These are phyloP conservation scores for Bassia scoparia DNA, from an alignment of 148 eudicot genomes.

Conservation along the genomic window DNA sequence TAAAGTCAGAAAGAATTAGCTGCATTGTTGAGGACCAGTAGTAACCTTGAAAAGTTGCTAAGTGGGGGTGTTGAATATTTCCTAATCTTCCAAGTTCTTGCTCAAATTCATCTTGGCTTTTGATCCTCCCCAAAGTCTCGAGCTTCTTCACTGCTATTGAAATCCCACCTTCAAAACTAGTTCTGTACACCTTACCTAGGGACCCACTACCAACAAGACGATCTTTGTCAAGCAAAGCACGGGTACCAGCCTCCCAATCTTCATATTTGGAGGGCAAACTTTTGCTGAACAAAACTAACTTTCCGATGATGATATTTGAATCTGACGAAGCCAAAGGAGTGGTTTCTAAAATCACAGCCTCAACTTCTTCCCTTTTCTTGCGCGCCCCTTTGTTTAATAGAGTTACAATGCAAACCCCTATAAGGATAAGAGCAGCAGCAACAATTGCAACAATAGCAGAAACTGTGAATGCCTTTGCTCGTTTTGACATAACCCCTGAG, in stretches of 20 bases:
- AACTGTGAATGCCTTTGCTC: constrained; percentile 55
- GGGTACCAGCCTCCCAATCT: constrained; percentile 92
- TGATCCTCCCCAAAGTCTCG: constrained; percentile 70
- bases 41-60: constrained; percentile 80
- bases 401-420: constrained; percentile 75
- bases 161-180: constrained; percentile 75
- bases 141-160: constrained; percentile 87
- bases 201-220: constrained; percentile 73
- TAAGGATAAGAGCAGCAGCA: constrained; percentile 74
- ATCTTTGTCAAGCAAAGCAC: constrained; percentile 83
- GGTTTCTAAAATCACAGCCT: constrained; percentile 50
- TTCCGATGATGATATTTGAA: constrained; percentile 70
- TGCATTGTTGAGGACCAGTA: constrained; percentile 89
- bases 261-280: constrained; percentile 87
- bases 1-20: constrained; percentile 64
- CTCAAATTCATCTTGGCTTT: constrained; percentile 86
- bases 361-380: constrained; percentile 40
- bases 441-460: constrained; percentile 81
- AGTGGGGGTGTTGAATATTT: constrained; percentile 63
- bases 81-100: constrained; percentile 80
- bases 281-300: constrained; percentile 88
- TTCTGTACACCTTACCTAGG: constrained; percentile 70
- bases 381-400: constrained; percentile 69
- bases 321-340: constrained; percentile 70
- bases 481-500: constrained; percentile 35